These are phyloP conservation scores for Berkeleyomyces rouxiae DNA, from an alignment of 2,329 filamentous ascomycete genomes.

Conservation along the genomic window DNA sequence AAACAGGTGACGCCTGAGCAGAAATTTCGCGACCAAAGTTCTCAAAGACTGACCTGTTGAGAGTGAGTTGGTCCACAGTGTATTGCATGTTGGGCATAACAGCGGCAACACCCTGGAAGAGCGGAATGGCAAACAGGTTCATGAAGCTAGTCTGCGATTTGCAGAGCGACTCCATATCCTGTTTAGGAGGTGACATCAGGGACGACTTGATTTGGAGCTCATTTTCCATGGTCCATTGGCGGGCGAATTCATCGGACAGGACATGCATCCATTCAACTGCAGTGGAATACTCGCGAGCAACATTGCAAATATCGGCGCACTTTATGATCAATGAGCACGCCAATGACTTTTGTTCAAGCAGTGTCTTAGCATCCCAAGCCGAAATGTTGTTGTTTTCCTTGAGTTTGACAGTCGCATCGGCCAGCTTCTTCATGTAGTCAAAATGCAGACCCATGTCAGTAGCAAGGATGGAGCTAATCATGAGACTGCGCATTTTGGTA, in stretches of 20 bases:
- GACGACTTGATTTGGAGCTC: slow-evolving; percentile 79
- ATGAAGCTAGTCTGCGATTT: slow-evolving; percentile 91
- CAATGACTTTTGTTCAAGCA: slow-evolving; percentile 62
- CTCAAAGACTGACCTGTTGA: slow-evolving; percentile 17
- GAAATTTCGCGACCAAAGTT: slow-evolving; percentile 13
- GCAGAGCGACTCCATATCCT: slow-evolving; percentile 66
- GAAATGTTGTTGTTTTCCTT: slow-evolving; percentile 48
- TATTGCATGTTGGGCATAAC: slow-evolving; percentile 75
- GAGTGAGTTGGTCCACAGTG: slow-evolving; percentile 51
- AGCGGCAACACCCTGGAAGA: slow-evolving; percentile 78
- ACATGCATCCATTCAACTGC: slow-evolving; percentile 84
- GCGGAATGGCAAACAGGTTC: slow-evolving; percentile 82
- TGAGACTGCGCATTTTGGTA: slow-evolving; percentile 63
- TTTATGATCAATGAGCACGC: slow-evolving; percentile 91
- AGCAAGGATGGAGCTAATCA: slow-evolving; percentile 94
- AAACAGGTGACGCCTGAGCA: not conserved
- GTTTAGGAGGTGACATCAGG: slow-evolving; percentile 67
- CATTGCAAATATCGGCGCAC: slow-evolving; percentile 96
- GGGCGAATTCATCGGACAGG: slow-evolving; percentile 86
- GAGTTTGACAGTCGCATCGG: slow-evolving; percentile 64
- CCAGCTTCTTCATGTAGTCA: slow-evolving; percentile 83
- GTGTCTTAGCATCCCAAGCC: slow-evolving; percentile 58
- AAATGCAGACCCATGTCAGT: slow-evolving; percentile 97
- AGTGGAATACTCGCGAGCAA: slow-evolving; percentile 68
- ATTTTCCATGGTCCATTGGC: slow-evolving; percentile 80